phyloP scores from a whole-genome alignment of 2,329 filamentous ascomycete species.

The Penicillium sp. region DNA sequence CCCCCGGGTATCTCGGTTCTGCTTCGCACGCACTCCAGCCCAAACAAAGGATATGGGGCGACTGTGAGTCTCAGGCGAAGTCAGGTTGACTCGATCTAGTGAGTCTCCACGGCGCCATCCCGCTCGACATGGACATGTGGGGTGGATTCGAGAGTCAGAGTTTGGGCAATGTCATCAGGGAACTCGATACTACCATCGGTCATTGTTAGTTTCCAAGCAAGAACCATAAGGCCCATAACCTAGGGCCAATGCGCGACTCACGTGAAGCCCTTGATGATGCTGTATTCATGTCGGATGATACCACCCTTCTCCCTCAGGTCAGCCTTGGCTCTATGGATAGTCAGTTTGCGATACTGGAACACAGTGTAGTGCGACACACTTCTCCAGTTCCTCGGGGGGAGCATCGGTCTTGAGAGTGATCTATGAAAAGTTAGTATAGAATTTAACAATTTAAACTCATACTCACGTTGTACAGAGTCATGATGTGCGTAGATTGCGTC shows the following conservation, averaged over 20 bases:
- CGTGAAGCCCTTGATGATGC: constrained; percentile 89
- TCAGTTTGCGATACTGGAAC: constrained; percentile 11
- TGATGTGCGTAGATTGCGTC: constrained; percentile 11
- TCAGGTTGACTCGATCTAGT: constrained; percentile 56
- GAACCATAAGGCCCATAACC: neutral
- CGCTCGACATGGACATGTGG: constrained; percentile 77
- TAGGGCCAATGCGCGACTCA: constrained; percentile 51
- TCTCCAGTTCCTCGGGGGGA: constrained; percentile 65
- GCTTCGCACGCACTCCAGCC: neutral
- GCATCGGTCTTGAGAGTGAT: constrained; percentile 77
- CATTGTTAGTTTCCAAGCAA: neutral
- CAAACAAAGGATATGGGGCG: neutral
- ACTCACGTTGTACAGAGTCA: constrained; percentile 45
- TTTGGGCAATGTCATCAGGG: constrained; percentile 64
- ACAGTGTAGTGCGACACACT: constrained; percentile 50
- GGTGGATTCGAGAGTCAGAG: constrained; percentile 69
- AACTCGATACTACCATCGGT: constrained; percentile 65
- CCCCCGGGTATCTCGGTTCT: neutral
- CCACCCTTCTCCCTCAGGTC: constrained; percentile 74
- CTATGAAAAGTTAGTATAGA: constrained; percentile 48
- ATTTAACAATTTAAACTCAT: neutral
- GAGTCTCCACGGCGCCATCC: constrained; percentile 69
- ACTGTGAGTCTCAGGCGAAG: neutral
- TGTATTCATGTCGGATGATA: constrained; percentile 81
- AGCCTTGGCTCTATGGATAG: constrained; percentile 68